Conservation (phyloP, 2,329 filamentous ascomycete genomes). For the Pseudogymnoascus sp. region DNA sequence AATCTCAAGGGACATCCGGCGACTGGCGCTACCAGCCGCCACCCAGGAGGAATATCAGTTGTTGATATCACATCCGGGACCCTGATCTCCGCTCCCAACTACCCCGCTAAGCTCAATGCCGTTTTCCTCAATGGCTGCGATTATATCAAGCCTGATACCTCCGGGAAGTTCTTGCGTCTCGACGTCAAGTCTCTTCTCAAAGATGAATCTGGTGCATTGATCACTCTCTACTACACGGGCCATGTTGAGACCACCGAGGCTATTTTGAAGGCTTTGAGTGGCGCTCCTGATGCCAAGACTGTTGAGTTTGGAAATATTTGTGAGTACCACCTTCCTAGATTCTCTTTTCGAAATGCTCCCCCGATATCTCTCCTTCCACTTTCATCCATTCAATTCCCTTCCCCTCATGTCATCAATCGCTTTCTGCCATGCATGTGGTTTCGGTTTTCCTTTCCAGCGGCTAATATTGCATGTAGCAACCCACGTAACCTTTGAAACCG, state of each 20-base stretch:
- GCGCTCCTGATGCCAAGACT: slow-evolving; percentile 31
- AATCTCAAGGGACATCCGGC: background rate
- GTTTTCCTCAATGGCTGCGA: slow-evolving; percentile 34
- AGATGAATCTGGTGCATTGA: slow-evolving; percentile 30
- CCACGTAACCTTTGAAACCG: slow-evolving; percentile 34
- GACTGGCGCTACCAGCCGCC: background rate
- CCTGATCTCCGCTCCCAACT: slow-evolving; percentile 32
- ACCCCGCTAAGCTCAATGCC: slow-evolving; percentile 32
- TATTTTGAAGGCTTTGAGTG: slow-evolving; percentile 30
- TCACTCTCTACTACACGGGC: slow-evolving; percentile 35
- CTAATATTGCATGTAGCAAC: slow-evolving; percentile 24
- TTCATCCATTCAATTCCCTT: background rate
- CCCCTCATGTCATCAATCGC: too few species aligned
- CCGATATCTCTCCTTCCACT: background rate
- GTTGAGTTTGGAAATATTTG: slow-evolving; percentile 35
- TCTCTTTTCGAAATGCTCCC: background rate
- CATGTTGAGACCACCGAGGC: slow-evolving; percentile 30
- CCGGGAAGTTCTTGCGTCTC: slow-evolving; percentile 32
- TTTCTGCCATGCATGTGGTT: too few species aligned
- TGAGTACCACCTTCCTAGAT: slow-evolving; percentile 22
- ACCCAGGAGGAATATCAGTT: slow-evolving; percentile 14
- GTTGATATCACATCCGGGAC: slow-evolving; percentile 20
- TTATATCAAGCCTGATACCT: slow-evolving; percentile 34
- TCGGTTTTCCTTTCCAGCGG: too few species aligned
- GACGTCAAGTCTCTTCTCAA: slow-evolving; percentile 33